Base-by-base conservation (phyloP, 129 eudicot species). In the Flaveria linearis region DNA sequence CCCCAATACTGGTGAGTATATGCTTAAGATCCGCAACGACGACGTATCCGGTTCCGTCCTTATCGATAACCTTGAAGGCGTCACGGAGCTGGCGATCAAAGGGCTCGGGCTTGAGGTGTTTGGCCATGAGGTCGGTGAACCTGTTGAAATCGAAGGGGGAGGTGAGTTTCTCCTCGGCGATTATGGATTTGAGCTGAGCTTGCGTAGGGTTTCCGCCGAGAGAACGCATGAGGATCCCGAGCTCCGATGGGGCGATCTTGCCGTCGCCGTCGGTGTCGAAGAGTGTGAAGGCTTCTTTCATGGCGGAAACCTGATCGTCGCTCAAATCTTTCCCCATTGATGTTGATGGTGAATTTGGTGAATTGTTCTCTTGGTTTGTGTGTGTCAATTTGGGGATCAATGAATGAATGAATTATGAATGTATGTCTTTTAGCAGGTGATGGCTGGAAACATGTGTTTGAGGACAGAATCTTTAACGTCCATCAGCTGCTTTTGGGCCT, bases 201-300 rank as follows among this genome's bases (percentile, higher is more conserved):
- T 87, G 93, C 22, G 96, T 90, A 5, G 96, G 96, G 81, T 90
- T 90, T 13, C 96, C 93, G 10, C 96, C 93, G 36, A 90, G 84
- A 1, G 96, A 90, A 0, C 96, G 87, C 96, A 90, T 90, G 30
- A 87, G 83, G 42, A 90, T 90, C 41, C 84, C 84, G 66, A 81
- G 84, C 77, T 91, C 97, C 68, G 94, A 86, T 22, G 97, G 97
- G 20, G 97, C 84, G 86, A 91, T 90, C 85, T 86, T 90, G 82
- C 93, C 97, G 77, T 92, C 97, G 55, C 87, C 90, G 84, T 92
- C 97, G 79, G 97, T 92, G 76, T 92, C 97, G 86, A 92, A 92
- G 5, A 92, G 90, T 7, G 97, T 89, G 78, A 92, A 92, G 9
- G 97, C 97, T 68, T 89, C 96, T 28, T 84, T 87, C 96, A 92